A percentile compares a stretch with the other conserved stretches of the same genome.
These are phyloP conservation scores for Sarocladium strictum DNA, from an alignment of 2,329 filamentous ascomycete genomes.

Conservation along the genomic window DNA sequence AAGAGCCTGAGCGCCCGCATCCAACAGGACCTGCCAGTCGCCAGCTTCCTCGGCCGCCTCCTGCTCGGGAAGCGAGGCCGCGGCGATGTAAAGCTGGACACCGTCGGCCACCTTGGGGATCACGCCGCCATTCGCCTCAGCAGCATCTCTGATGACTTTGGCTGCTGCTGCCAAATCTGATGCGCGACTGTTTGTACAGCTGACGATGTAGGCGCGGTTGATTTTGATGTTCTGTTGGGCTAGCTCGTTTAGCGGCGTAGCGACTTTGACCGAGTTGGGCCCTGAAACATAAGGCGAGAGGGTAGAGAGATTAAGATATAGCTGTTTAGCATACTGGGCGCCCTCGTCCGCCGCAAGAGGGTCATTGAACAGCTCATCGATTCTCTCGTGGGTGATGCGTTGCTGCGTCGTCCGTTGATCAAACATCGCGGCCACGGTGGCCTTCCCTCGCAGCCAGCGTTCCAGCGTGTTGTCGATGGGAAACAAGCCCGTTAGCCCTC, in stretches of 20 bases:
- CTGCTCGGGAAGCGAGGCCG: conserved; percentile 76
- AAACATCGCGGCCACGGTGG: conserved; percentile 62
- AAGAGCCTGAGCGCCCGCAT: conserved; percentile 69
- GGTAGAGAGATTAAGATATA: conserved; percentile 76
- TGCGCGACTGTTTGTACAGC: conserved; percentile 79
- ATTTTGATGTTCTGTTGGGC: conserved; percentile 68
- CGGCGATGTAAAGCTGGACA: conserved; percentile 85
- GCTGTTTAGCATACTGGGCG: conserved; percentile 74
- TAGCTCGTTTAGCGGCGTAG: conserved; percentile 70
- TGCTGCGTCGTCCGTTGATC: conserved; percentile 36
- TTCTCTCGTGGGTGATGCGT: conserved; percentile 64
- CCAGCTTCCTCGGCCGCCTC: conserved; percentile 69
- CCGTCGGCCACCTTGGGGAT: conserved; percentile 59
- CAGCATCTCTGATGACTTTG: conserved; percentile 75
- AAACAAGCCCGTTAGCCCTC: conserved; percentile 59
- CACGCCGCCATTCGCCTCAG: conserved; percentile 40
- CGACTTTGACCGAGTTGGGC: conserved; percentile 84
- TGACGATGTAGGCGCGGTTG: conserved; percentile 81
- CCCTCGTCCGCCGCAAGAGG: conserved; percentile 65
- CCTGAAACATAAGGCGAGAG: conserved; percentile 78
- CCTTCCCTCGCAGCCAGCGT: conserved; percentile 71
- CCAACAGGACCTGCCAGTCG: conserved; percentile 77
- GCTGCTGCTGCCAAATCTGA: conserved; percentile 80
- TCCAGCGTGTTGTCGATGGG: conserved; percentile 70
- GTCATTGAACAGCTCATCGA: conserved; percentile 67